Conservation (phyloP, 177 flowering plant genomes). For the Vitis hybrid region DNA sequence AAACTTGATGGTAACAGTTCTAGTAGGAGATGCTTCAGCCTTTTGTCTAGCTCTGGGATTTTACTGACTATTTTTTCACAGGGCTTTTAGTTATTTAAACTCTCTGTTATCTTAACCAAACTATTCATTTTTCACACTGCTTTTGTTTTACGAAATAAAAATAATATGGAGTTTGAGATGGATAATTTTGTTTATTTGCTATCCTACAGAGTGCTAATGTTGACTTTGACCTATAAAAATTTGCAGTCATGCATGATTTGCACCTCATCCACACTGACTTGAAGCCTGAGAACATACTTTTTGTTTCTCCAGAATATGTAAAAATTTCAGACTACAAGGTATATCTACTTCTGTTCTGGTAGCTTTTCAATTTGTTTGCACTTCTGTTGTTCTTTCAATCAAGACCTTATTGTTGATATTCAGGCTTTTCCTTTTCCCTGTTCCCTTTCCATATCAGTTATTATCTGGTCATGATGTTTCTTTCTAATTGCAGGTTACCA, state of each 20-base stretch:
- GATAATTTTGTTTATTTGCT: neutral
- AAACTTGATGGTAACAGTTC: neutral
- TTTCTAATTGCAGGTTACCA: slow-evolving; percentile 33
- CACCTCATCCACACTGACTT: slow-evolving; percentile 75
- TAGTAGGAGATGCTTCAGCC: too few relatives aligned
- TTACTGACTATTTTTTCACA: too few relatives aligned
- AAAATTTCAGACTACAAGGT: slow-evolving; percentile 73
- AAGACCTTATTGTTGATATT: neutral
- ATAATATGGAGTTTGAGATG: neutral
- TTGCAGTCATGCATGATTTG: slow-evolving; percentile 79
- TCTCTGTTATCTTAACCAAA: too few relatives aligned
- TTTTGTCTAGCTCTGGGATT: too few relatives aligned
- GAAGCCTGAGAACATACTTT: slow-evolving; percentile 79
- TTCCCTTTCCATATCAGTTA: neutral
- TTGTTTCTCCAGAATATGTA: slow-evolving; percentile 68
- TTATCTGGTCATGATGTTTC: neutral
- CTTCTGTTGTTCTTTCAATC: neutral
- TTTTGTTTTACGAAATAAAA: neutral
- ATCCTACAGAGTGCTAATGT: neutral
- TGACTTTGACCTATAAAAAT: slow-evolving; percentile 6
- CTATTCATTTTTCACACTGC: neutral
- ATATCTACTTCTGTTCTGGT: neutral
- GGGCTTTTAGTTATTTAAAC: neutral
- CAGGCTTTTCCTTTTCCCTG: neutral
- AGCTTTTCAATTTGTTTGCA: neutral